Evolutionary conservation across 371 early-diverging fungal genomes (phyloP).

Genomic region (Quaeritorhiza haematococci): DNA sequence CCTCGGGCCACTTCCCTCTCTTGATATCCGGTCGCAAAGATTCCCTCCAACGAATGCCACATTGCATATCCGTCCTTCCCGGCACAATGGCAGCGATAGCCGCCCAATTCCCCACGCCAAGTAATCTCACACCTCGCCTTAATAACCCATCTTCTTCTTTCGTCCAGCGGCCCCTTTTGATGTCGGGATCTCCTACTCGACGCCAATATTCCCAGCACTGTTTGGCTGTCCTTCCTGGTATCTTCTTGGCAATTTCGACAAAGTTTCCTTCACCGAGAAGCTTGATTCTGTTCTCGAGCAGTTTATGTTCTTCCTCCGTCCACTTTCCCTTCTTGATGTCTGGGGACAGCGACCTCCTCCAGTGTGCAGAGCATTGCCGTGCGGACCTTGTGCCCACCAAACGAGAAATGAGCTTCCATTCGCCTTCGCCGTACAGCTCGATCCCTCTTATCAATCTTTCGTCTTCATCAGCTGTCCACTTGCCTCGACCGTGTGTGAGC

Average conservation of each 20-base stretch:
- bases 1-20: neutral
- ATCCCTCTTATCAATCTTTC: neutral
- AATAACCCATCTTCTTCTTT: neutral
- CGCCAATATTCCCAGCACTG: neutral
- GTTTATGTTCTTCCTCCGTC: neutral
- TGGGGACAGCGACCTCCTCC: neutral
- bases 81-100: neutral
- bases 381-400: neutral
- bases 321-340: neutral
- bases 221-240: neutral
- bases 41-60: neutral
- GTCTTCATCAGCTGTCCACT: neutral
- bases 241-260: neutral
- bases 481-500: neutral
- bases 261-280: neutral
- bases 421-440: neutral
- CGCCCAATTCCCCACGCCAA: neutral
- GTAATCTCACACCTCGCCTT: neutral
- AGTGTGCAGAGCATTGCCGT: neutral
- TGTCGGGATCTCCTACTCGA: neutral
- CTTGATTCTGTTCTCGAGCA: neutral
- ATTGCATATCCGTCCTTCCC: neutral
- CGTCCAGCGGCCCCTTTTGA: neutral
- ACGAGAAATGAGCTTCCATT: neutral
- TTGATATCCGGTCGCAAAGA: neutral